Conservation (phyloP, 164 flowering plant genomes). For the Vitis cinerea region DNA sequence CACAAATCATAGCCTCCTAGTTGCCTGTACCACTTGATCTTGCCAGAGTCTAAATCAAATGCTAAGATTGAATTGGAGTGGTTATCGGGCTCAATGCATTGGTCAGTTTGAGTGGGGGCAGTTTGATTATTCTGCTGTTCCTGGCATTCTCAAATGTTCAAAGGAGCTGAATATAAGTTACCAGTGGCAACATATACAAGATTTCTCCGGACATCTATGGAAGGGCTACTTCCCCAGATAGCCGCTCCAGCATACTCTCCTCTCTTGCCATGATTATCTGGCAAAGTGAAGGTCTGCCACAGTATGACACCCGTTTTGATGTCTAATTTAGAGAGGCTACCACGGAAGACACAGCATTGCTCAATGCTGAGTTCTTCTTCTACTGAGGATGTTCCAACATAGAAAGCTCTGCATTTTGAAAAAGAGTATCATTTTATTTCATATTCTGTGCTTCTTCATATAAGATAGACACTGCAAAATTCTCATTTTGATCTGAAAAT, state of each 20-base stretch:
- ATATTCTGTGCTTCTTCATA: no score
- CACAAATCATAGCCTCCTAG: slow-evolving; percentile 46
- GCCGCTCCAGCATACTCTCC: slow-evolving; percentile 41
- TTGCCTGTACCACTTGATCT: slow-evolving; percentile 37
- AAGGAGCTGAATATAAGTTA: slow-evolving; percentile 38
- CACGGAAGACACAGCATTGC: slow-evolving; percentile 40
- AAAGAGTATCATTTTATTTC: no score
- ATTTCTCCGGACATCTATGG: slow-evolving; percentile 25
- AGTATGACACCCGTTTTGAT: slow-evolving; percentile 25
- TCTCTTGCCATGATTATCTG: slow-evolving; percentile 25
- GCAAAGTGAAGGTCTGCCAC: slow-evolving; percentile 41
- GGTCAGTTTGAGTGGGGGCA: slow-evolving; percentile 15
- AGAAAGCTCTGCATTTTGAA: slow-evolving; percentile 3
- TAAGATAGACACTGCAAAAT: no score
- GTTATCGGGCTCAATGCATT: slow-evolving; percentile 33
- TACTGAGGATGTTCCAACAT: slow-evolving; percentile 33
- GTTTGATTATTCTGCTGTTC: slow-evolving; percentile 28
- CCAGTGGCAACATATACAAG: slow-evolving; percentile 39
- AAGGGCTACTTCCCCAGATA: slow-evolving; percentile 48
- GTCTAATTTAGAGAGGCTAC: slow-evolving; percentile 36
- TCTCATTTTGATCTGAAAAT: no score
- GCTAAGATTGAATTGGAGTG: slow-evolving; percentile 36
- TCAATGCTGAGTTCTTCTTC: slow-evolving; percentile 22
- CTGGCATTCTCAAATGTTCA: slow-evolving; percentile 26
- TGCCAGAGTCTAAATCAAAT: slow-evolving; percentile 29